Conservation (phyloP, 768 basidiomycete species). For the Hygrophorus russula region DNA sequence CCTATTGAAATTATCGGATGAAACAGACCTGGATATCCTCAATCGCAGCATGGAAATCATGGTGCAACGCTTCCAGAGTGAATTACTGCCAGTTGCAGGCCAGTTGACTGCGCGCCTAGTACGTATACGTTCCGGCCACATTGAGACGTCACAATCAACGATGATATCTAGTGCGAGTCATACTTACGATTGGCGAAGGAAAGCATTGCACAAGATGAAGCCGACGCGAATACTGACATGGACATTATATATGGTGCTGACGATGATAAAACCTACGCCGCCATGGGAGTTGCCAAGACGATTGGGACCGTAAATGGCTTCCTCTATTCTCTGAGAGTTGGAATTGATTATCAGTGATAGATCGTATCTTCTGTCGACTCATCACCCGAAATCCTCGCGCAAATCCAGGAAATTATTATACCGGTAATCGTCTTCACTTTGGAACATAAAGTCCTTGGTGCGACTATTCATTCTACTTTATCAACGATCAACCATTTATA, state of each 20-base stretch:
- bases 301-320: constrained; percentile 52
- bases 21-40: constrained; percentile 80
- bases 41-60: constrained; percentile 78
- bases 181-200: constrained; percentile 74
- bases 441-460: constrained; percentile 68
- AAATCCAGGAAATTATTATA: constrained; percentile 74
- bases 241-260: constrained; percentile 50
- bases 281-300: constrained; percentile 82
- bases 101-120: constrained; percentile 72
- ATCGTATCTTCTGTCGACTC: constrained; percentile 67
- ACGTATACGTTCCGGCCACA: constrained; percentile 16
- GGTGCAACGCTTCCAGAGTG: constrained; percentile 77
- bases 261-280: constrained; percentile 80
- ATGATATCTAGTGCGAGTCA: constrained; percentile 52
- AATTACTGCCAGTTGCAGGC: constrained; percentile 76
- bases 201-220: constrained; percentile 41
- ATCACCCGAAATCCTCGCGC: constrained; percentile 60
- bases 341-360: constrained; percentile 22
- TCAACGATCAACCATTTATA: neutral
- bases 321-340: neutral
- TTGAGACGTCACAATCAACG: neutral
- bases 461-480: constrained; percentile 11
- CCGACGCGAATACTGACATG: constrained; percentile 39
- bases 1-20: constrained; percentile 82
- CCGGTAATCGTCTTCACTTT: constrained; percentile 71